Evolutionary conservation across 179 eudicot species (phyloP).

Genomic region (Amaranthus tricolor): DNA sequence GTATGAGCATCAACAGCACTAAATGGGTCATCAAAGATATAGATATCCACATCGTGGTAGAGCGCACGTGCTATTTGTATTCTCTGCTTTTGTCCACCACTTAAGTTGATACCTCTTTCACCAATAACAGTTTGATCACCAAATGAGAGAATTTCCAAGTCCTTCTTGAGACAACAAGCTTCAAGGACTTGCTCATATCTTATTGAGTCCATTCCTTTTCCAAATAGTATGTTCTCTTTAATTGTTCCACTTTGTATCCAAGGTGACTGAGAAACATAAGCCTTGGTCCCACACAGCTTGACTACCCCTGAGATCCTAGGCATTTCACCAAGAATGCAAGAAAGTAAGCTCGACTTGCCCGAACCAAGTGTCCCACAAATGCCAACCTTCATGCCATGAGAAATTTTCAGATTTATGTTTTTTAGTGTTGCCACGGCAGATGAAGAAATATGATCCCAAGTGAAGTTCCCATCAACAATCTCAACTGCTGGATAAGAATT

Average conservation of each 20-base stretch:
- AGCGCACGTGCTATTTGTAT: constrained; percentile 69
- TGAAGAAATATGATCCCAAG: background rate
- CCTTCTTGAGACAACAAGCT: constrained; percentile 60
- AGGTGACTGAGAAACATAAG: constrained; percentile 70
- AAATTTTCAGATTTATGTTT: constrained; percentile 10
- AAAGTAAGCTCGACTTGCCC: constrained; percentile 67
- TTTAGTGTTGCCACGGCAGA: constrained; percentile 1
- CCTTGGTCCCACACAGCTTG: constrained; percentile 47
- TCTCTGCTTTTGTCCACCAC: constrained; percentile 81
- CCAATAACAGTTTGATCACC: constrained; percentile 84
- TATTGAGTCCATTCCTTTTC: constrained; percentile 44
- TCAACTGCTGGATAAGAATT: constrained; percentile 12
- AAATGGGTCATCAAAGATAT: constrained; percentile 67
- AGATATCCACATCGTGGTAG: constrained; percentile 63
- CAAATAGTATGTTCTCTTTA: constrained; percentile 61
- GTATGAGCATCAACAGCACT: constrained; percentile 73
- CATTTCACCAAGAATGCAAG: constrained; percentile 59
- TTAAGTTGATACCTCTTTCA: constrained; percentile 66
- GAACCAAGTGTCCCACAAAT: constrained; percentile 68
- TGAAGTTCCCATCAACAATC: constrained; percentile 22
- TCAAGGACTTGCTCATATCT: constrained; percentile 55
- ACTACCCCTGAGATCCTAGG: constrained; percentile 40
- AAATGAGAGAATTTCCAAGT: constrained; percentile 54
- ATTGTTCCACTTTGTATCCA: constrained; percentile 80
- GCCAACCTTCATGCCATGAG: constrained; percentile 18